Evolutionary conservation across 331 rosid genomes (phyloP), one percentile per base, ranked within the genome.

Genomic region (Rhamnella rubrinervis): DNA sequence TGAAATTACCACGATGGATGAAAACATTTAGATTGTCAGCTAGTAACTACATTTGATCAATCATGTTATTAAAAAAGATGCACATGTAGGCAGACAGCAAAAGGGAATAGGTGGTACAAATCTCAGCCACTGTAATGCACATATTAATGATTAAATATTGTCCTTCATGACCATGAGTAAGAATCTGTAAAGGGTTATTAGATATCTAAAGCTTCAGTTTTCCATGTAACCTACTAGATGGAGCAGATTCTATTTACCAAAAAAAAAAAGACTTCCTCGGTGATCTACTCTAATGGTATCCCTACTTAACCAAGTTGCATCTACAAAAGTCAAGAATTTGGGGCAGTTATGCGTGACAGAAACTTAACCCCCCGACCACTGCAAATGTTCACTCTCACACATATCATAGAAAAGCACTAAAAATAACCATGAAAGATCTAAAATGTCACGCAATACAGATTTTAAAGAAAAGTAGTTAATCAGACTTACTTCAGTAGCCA

Each of bases 401-500:
- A 31, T 31, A 44, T 2, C 49, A 44, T 11, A 44, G 49, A 44
- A 9, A 41, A 12, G 16, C 11, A 44, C 49, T 44, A 44, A 44
- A 44, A 44, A 11, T 44, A 1, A 44, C 49, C 13, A 44, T 2
- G 49, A 44, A 11, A 44, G 49, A 44, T 11, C 14, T 44, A 11
- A 44, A 44, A 44, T 10, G 41, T 26, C 14, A 53, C 18, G 26
- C 16, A 26, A 3, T 2, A 52, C 18, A 23, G 15, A 51, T 31
- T 16, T 18, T 8, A 23, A 49, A 28, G 17, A 8, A 37, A 38
- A 40, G 10, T 9, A 68, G 13, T 23, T 37, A 20, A 75, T 38
- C 15, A 21, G 59, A 82, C 99, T 80, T 82, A 95, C 97, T 73
- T 89, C 99, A 70, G 85, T 60, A 61, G 87, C 85, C 89, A 91